A percentile compares a stretch with the other conserved stretches of the same genome.
Conservation (phyloP, 2,329 filamentous ascomycete species). For the Chaetomium strumarium region DNA sequence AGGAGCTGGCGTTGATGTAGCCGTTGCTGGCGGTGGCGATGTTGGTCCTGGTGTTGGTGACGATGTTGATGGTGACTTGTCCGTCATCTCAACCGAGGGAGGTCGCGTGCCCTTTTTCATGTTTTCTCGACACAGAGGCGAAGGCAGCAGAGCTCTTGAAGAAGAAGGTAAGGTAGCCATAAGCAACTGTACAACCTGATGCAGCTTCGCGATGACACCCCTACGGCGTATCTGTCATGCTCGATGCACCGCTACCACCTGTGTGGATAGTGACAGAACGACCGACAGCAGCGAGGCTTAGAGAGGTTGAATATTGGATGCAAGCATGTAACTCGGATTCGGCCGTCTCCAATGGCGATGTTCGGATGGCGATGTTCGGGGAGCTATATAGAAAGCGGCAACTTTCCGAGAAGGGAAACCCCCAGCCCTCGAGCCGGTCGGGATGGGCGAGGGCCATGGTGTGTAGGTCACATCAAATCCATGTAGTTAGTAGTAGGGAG, state of each 20-base stretch:
- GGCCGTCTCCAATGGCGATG: slow-evolving; percentile 6
- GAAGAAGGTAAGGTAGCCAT: slow-evolving; percentile 5
- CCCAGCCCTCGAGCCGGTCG: not conserved
- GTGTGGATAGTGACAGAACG: not conserved
- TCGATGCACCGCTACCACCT: slow-evolving; percentile 1
- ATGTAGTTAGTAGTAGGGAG: too few relatives aligned
- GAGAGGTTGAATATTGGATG: slow-evolving; percentile 1
- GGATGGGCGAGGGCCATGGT: not conserved
- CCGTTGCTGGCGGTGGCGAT: not conserved
- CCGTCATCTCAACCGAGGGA: not conserved
- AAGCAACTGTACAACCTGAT: slow-evolving; percentile 7
- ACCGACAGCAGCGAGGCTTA: slow-evolving; percentile 1
- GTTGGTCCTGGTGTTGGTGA: not conserved
- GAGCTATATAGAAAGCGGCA: slow-evolving; percentile 26
- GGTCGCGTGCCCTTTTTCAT: slow-evolving; percentile 22
- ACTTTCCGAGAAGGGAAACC: slow-evolving; percentile 3
- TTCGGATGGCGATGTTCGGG: slow-evolving; percentile 21
- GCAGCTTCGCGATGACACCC: slow-evolving; percentile 7
- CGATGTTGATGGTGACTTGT: not conserved
- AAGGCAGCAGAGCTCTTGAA: not conserved
- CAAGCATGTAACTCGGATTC: slow-evolving; percentile 3
- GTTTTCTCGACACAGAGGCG: slow-evolving; percentile 4
- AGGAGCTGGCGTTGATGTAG: not conserved
- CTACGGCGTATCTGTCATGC: slow-evolving; percentile 14
- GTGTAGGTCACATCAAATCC: not conserved